Conservation (phyloP, 768 basidiomycete species). For the Sporobolomyces phaffii region DNA sequence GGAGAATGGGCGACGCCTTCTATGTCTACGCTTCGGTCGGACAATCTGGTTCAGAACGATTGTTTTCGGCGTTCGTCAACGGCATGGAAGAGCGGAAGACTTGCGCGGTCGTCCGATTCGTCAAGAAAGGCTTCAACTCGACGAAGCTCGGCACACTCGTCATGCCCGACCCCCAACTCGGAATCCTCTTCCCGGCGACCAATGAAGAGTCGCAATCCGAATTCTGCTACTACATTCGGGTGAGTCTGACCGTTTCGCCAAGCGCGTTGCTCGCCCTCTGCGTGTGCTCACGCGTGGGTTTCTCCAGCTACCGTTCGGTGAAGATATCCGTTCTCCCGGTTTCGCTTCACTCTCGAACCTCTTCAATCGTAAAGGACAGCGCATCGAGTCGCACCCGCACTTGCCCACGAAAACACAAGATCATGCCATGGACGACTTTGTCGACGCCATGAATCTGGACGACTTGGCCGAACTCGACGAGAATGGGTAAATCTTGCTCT, state of each 20-base stretch:
- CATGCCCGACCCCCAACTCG: constrained; percentile 33
- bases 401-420: constrained; percentile 72
- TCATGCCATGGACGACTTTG: constrained; percentile 76
- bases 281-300: too few relatives aligned
- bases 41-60: constrained; percentile 5
- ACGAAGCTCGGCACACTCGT: not conserved
- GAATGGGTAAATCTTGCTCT: constrained; percentile 51
- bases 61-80: constrained; percentile 76
- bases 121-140: constrained; percentile 54
- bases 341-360: constrained; percentile 75
- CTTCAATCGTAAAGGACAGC: constrained; percentile 67
- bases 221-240: constrained; percentile 76
- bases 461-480: constrained; percentile 54
- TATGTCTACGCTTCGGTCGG: constrained; percentile 19
- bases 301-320: constrained; percentile 77
- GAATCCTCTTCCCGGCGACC: constrained; percentile 27
- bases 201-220: constrained; percentile 55
- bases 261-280: too few relatives aligned
- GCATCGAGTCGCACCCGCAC: constrained; percentile 67
- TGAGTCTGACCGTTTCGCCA: constrained; percentile 46
- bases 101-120: constrained; percentile 78
- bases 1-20: constrained; percentile 30
- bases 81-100: constrained; percentile 65
- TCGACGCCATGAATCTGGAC: constrained; percentile 83
- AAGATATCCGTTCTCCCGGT: constrained; percentile 79